Percentiles rank a stretch among this genome's conserved stretches.
phyloP scores from a whole-genome alignment of 345 rosid species.

The Eutrema heterophyllum region DNA sequence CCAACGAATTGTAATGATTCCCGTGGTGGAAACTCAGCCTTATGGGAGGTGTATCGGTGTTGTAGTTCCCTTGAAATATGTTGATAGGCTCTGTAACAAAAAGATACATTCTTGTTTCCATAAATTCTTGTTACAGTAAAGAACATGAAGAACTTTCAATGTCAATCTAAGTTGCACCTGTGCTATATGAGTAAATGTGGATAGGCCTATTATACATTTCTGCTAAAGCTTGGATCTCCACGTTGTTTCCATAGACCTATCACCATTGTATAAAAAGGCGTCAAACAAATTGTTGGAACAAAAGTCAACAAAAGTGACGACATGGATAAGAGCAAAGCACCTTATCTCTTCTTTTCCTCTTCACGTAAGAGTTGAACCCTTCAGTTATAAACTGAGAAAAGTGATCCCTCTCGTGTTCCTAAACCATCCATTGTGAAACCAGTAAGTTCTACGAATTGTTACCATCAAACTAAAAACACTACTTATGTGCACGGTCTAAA shows the following conservation, averaged over 20 bases:
- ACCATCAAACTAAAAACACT: background rate
- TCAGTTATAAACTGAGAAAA: conserved; percentile 96
- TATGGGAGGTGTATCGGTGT: conserved; percentile 84
- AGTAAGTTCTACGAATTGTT: background rate
- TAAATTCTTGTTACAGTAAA: background rate
- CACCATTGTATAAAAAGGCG: background rate
- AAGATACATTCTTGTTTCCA: background rate
- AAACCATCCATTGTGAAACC: conserved; percentile 19
- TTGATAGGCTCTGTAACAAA: conserved; percentile 75
- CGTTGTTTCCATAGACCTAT: conserved; percentile 97
- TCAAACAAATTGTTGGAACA: background rate
- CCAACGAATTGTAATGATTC: conserved; percentile 95
- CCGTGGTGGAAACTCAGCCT: conserved; percentile 91
- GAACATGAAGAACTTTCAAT: background rate
- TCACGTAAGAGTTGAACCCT: conserved; percentile 87
- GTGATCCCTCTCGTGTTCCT: conserved; percentile 98
- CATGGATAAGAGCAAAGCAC: conserved; percentile 33
- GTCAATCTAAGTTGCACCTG: conserved; percentile 48
- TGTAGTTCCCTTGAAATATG: conserved; percentile 90
- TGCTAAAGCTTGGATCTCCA: conserved; percentile 91
- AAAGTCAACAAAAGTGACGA: background rate
- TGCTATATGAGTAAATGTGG: conserved; percentile 87
- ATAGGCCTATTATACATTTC: conserved; percentile 98
- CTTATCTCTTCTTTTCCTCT: conserved; percentile 98
- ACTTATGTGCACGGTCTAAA: background rate